phyloP scores from a whole-genome alignment of 139 green algal species.

The Desmodesmus armatus region DNA sequence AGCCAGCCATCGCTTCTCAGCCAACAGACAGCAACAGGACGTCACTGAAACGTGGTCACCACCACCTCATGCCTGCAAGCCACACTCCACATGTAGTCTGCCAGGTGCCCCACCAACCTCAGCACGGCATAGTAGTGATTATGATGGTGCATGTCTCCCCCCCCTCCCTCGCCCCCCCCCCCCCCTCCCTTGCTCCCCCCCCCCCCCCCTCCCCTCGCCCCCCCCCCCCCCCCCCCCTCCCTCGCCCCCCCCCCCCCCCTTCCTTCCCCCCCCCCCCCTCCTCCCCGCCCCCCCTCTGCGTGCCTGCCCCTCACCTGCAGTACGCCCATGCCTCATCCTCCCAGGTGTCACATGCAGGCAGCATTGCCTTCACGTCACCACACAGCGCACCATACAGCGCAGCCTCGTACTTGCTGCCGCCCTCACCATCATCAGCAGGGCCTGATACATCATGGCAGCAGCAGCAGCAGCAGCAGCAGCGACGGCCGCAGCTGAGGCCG shows the following conservation, averaged over 20 bases:
- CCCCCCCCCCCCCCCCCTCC: not conserved
- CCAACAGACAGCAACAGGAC: too few relatives aligned
- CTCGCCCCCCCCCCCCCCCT: not conserved
- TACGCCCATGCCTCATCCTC: slow-evolving; percentile 81
- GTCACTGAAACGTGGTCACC: too few relatives aligned
- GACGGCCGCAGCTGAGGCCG: not conserved
- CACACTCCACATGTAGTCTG: too few relatives aligned
- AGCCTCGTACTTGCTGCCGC: slow-evolving; percentile 74
- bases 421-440: slow-evolving; percentile 22
- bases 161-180: too few relatives aligned
- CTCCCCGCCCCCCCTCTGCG: too few relatives aligned
- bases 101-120: too few relatives aligned
- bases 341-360: slow-evolving; percentile 77
- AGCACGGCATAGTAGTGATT: too few relatives aligned
- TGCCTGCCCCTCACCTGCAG: slow-evolving; percentile 54
- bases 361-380: slow-evolving; percentile 56
- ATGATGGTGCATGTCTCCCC: too few relatives aligned
- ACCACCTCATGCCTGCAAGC: too few relatives aligned
- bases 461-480: not conserved
- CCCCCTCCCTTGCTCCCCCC: not conserved
- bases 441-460: not conserved
- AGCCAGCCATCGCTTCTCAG: too few relatives aligned
- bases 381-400: slow-evolving; percentile 76
- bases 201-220: too few relatives aligned
- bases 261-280: too few relatives aligned